Evolutionary conservation across 164 flowering plant species (phyloP).

Genomic region (Houttuynia cordata): DNA sequence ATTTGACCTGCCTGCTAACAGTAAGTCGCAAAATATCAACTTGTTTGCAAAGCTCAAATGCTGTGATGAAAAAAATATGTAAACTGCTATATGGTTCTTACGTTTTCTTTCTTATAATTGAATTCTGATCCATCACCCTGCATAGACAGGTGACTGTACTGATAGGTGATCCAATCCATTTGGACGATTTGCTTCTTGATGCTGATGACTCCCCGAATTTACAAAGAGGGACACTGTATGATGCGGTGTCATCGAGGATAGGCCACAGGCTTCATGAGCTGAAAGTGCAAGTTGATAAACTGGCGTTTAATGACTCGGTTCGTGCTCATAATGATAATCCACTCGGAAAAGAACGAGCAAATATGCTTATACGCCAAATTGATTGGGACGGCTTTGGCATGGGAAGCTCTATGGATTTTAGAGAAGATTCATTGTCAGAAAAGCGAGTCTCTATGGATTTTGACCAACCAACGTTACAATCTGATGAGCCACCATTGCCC

Average conservation of each 20-base stretch:
- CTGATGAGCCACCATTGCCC: conserved; percentile 8
- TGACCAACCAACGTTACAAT: conserved; percentile 7
- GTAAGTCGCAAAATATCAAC: too few species aligned
- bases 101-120: background rate
- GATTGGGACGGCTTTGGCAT: conserved; percentile 90
- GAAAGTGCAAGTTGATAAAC: conserved; percentile 56
- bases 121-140: background rate
- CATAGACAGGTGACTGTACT: conserved; percentile 64
- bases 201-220: conserved; percentile 18
- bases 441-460: too few species aligned
- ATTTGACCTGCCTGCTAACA: too few species aligned
- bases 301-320: conserved; percentile 40
- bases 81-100: background rate
- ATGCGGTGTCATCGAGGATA: conserved; percentile 68
- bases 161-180: conserved; percentile 75
- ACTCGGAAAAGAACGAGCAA: conserved; percentile 25
- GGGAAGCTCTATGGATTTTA: conserved; percentile 16
- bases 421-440: conserved; percentile 11
- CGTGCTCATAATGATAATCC: conserved; percentile 12
- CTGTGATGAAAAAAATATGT: background rate
- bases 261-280: conserved; percentile 44
- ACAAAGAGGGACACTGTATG: conserved; percentile 55
- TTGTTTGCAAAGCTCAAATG: too few species aligned
- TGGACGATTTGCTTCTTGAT: conserved; percentile 49
- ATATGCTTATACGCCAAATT: conserved; percentile 48